These are phyloP conservation scores for Rhinocladiella similis DNA, from an alignment of 2,329 filamentous ascomycete genomes.

Conservation along the genomic window DNA sequence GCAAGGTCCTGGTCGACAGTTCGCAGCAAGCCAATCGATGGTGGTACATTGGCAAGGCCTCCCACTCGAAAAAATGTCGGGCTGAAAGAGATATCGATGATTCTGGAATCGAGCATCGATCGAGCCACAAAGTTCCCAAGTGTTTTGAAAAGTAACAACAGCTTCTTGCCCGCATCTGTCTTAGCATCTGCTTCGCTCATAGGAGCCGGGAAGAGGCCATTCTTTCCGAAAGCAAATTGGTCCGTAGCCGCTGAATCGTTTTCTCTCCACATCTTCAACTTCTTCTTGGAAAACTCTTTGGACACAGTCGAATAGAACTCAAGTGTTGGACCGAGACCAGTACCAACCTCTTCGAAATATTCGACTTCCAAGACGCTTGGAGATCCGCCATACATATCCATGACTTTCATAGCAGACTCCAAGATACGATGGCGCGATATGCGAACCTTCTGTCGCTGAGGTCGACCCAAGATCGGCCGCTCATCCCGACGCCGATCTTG, in stretches of 20 bases:
- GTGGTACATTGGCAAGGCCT: slow-evolving; percentile 68
- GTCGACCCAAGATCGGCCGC: slow-evolving; percentile 81
- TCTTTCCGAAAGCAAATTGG: slow-evolving; percentile 75
- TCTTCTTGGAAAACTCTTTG: slow-evolving; percentile 95
- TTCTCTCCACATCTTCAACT: slow-evolving; percentile 94
- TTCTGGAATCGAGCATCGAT: slow-evolving; percentile 96
- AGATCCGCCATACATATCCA: slow-evolving; percentile 97
- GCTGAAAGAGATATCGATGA: slow-evolving; percentile 97
- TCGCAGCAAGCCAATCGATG: slow-evolving; percentile 86
- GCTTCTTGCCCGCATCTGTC: slow-evolving; percentile 79
- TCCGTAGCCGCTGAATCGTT: slow-evolving; percentile 67
- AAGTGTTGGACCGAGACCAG: slow-evolving; percentile 88
- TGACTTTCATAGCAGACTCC: slow-evolving; percentile 95
- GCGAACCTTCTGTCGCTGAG: slow-evolving; percentile 96
- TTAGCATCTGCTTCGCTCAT: slow-evolving; percentile 75
- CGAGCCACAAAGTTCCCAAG: slow-evolving; percentile 96
- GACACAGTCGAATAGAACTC: slow-evolving; percentile 99
- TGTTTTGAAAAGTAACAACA: slow-evolving; percentile 85
- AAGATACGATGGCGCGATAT: slow-evolving; percentile 93
- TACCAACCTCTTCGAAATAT: slow-evolving; percentile 98
- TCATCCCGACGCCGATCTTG: slow-evolving; percentile 83
- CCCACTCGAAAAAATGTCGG: slow-evolving; percentile 96
- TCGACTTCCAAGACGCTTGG: slow-evolving; percentile 96
- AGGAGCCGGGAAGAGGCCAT: slow-evolving; percentile 87
- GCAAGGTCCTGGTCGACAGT: slow-evolving; percentile 84